Base-by-base conservation (phyloP, 495 filamentous ascomycete species). In the Penicillium psychrofluorescens region DNA sequence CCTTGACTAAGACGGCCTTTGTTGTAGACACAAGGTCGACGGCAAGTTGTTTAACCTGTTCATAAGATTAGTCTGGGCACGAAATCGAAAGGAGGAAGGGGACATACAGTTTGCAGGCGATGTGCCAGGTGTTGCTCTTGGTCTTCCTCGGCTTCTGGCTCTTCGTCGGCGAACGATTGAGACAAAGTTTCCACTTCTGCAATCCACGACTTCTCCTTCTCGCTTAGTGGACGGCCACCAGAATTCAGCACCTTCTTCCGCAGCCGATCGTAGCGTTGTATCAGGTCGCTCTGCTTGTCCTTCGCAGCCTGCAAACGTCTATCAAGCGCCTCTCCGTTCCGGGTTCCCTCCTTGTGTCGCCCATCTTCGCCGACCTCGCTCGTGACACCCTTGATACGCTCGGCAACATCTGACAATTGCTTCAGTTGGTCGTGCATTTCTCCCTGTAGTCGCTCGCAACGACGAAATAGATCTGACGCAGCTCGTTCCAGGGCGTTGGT, bases 381-480 rank as follows among this genome's bases (percentile, higher is more conserved):
- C 1, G 77, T 80, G 27, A 88, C 70, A 7, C 63, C 66, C 45
- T 89, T 82, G 40, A 90, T 77, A 32, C 78, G 75, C 34, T 73
- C 64, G 30, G 79, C 81, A 5, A 85, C 74, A 59, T 86, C 78
- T n/a, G 77, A 76, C 5, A 80, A 75, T 49, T 81, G 79, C 46
- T 59, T 70, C 36, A 95, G 72, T 58, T 95, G 89, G 30, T 82
- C 78, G 27, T 67, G 63, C 40, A 95, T 71, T 60, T 95, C 88
- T 2, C 70, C 67, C 53, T 79, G 81, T 34, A 95, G 64, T 11
- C 82, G 69, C 53, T 88, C 78, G 52, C 85, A 90, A 15, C 84
- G 76, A 11, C 81, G 74, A 68, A 95, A 95, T 8, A 95, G 69
- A 53, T 94, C 87, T 1, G 89, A 79, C 2, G 86, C 89, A 9